Base-by-base conservation (phyloP, 495 filamentous ascomycete species). In the Penicillium nucicola region DNA sequence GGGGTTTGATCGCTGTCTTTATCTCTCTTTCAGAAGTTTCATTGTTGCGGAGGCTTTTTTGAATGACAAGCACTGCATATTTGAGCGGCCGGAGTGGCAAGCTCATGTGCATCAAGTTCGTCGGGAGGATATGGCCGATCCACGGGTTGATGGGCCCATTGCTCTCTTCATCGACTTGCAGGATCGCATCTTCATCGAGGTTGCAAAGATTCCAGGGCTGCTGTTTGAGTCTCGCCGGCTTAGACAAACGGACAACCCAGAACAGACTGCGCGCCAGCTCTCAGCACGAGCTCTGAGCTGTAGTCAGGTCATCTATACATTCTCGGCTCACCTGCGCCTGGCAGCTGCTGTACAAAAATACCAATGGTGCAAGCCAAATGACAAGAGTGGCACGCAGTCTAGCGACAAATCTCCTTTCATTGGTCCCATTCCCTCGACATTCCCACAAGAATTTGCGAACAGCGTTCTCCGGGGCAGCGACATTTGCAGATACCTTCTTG, bases 11-110 rank as follows among this genome's bases (percentile, higher is more conserved):
- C 54, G 45, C 12, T 49, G 49, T 17, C 40, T 71, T 0, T 66
- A 70, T 25, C 37, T 63, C 14, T 62, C 60, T 19, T 68, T 62
- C 45, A 60, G 66, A 9, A 67, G 60, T 36, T 64, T 62, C 14
- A 25, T 68, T 12, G 47, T 70, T 43, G 49, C 60, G 11, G 52
- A 70, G 41, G 48, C 63, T 1, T 67, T 61, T 19, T 42, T 61
- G 4, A 46, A 58, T 18, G 53, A 53, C 9, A 58, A 31, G 12
- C 20, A 48, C 10, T 70, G 65, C 32, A 54, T 68, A 32, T 60
- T 68, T 14, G 53, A 60, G 17, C 22, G 20, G 15, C 56, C 63
- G 5, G 60, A 65, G 25, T 68, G 65, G 67, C 65, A 63, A 20
- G 40, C 42, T n/a, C 51, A 65, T 30, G 62, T 58, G 38, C 46